These are phyloP conservation scores for Crithidia fasciculata DNA, from an alignment of 208 protist genomes.

Conservation along the genomic window DNA sequence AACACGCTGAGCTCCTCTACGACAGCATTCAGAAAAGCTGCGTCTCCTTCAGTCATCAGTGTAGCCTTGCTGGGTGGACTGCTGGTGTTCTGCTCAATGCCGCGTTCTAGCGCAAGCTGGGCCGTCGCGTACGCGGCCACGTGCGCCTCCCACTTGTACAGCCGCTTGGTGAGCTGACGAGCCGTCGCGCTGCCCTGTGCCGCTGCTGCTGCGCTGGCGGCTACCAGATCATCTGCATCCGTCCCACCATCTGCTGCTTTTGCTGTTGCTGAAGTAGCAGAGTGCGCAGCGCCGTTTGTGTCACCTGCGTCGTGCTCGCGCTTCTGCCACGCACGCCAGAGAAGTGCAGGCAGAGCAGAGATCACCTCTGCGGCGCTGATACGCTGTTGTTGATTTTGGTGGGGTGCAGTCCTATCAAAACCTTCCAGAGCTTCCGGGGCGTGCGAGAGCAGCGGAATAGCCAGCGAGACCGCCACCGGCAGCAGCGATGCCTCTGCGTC, in stretches of 20 bases:
- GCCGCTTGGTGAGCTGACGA: slow-evolving; percentile 6
- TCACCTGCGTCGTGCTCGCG: not conserved
- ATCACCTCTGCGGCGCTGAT: too few relatives aligned
- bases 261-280: not conserved
- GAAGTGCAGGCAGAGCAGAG: too few relatives aligned
- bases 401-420: too few relatives aligned
- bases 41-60: not conserved
- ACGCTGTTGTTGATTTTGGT: too few relatives aligned
- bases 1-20: slow-evolving; percentile 10
- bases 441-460: slow-evolving; percentile 13
- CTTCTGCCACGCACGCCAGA: slow-evolving; percentile 20
- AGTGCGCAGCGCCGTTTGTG: not conserved
- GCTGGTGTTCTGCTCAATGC: too few relatives aligned
- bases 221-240: not conserved
- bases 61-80: too few relatives aligned
- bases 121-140: slow-evolving; percentile 20
- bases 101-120: not conserved
- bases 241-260: not conserved
- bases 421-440: not conserved
- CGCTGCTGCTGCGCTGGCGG: not conserved
- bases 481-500: not conserved
- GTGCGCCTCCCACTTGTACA: slow-evolving; percentile 33
- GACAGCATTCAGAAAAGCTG: slow-evolving; percentile 2
- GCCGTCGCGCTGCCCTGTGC: slow-evolving; percentile 11
- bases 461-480: slow-evolving; percentile 10